Base-by-base conservation (phyloP, 1,284 basidiomycete genomes). In the Boletus mariae region DNA sequence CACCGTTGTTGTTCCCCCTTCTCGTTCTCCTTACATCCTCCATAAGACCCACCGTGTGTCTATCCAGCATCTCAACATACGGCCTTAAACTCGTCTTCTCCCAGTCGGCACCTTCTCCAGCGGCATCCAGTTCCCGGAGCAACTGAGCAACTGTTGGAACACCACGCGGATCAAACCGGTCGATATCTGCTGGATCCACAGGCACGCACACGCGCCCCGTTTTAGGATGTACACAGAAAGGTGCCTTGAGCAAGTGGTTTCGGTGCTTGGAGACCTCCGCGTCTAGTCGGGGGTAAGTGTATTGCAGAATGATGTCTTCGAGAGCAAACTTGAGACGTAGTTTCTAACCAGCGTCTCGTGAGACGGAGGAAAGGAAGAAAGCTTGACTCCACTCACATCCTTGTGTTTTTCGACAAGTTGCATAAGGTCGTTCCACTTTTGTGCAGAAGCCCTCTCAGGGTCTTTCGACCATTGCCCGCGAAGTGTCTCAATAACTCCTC, bases 171-270 rank as follows among this genome's bases (percentile, higher is more conserved):
- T 97, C 85, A 66, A 99, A 99, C 0, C 81, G 75, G 52, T 92
- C 84, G n/a, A 96, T 83, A 32, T 73, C 70, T 32, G 73, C 73
- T 2, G 93, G 89, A 63, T 97, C 88, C 29, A 99, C 77, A 1
- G 97, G 97, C 0, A 99, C 92, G 71, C 96, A 99, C 10, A 99
- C 85, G 40, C 94, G 84, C 1, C 95, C 95, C 1, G 97, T 99
- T 57, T 93, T 93, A 0, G 97, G 96, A 71, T 99, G 96, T 0
- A 99, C 79, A 67, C 94, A 97, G 72, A 99, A 99, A 0, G 97
- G 97, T 26, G 93, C 88, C 72, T 99, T 99, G 57, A 99, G 84
- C 75, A 99, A 80, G 74, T 99, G 97, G 74, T 99, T 99, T 53
- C 94, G 82, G 65, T 96, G 93, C 67, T 98, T 97, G 2, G 94